Evolutionary conservation across 139 green algal genomes (phyloP), one percentile per base, ranked within the genome.

Genomic region (Chlorella sorokiniana): DNA sequence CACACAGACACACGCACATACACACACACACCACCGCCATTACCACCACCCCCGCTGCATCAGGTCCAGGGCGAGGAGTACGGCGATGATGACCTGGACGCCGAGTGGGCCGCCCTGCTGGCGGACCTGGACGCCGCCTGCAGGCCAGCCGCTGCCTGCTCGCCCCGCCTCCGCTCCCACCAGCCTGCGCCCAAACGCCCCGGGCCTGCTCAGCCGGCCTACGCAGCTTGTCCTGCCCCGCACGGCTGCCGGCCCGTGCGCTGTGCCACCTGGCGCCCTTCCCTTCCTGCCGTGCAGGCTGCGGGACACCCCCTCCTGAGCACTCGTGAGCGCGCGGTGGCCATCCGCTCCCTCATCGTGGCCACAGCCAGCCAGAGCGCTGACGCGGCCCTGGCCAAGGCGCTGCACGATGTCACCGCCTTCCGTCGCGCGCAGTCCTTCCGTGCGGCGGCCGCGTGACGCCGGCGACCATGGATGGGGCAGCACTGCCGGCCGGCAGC

Each of bases 261-360:
- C 35, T 45, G 23, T 20, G 6, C 23, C 6, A 65, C 69, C 3
- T 18, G 27, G 14, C 1, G 29, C 27, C 42, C 9, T 76, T 27
- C 10, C 41, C 44, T 3, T 27, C 3, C 41, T 41, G 7, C 4
- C 4, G 1, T 31, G 16, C 65, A 77, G 64, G 78, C 78, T 2
- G 51, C 67, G 0, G 79, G 79, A 7, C 54, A 48, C 40, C 69
- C 40, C 2, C 22, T 20, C 7, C 54, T 84, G 31, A 62, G n/a
- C n/a, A n/a, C 23, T 8, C 27, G 33, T 8, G 79, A 84, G 40
- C 33, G 69, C 0, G 79, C 79, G 20, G 79, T 84, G 3, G 79
- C 79, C 41, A 84, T 84, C 69, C 79, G 79, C 41, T 84, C 79
- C 9, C 79, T 84, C 38, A 79, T 84, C 8, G 79, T 84, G n/a